Evolutionary conservation across 2,329 filamentous ascomycete genomes (phyloP).

Genomic region (Talaromyces sp.): DNA sequence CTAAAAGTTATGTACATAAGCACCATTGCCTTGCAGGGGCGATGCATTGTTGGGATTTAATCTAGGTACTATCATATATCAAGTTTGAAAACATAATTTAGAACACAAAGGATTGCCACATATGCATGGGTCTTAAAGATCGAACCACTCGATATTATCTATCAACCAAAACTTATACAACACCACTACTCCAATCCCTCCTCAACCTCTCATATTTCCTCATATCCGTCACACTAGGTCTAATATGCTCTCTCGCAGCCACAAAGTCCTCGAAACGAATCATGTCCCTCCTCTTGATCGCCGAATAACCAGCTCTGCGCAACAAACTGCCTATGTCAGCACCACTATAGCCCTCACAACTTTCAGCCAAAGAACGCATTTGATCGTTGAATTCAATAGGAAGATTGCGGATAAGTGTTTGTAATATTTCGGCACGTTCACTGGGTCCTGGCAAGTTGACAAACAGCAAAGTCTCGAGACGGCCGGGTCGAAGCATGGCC

Average conservation of each 20-base stretch:
- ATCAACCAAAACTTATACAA: constrained; percentile 7
- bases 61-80: not conserved
- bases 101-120: not conserved
- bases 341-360: constrained; percentile 74
- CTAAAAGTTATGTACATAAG: constrained; percentile 19
- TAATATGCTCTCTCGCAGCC: constrained; percentile 38
- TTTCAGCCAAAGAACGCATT: constrained; percentile 63
- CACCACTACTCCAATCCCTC: constrained; percentile 44
- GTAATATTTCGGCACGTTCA: constrained; percentile 81
- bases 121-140: not conserved
- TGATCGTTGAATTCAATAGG: constrained; percentile 51
- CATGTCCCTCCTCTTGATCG: constrained; percentile 48
- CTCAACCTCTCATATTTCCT: constrained; percentile 55
- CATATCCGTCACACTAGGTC: constrained; percentile 55
- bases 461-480: constrained; percentile 82
- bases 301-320: constrained; percentile 56
- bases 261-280: constrained; percentile 47
- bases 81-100: not conserved
- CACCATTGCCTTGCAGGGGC: not conserved
- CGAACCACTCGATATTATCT: not conserved
- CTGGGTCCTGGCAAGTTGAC: constrained; percentile 76
- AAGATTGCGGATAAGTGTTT: constrained; percentile 56
- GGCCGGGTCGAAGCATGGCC: constrained; percentile 87
- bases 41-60: constrained; percentile 4
- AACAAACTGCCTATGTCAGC: constrained; percentile 60